phyloP scores from a whole-genome alignment of 2,329 filamentous ascomycete genomes.

The Diaporthe vexans region DNA sequence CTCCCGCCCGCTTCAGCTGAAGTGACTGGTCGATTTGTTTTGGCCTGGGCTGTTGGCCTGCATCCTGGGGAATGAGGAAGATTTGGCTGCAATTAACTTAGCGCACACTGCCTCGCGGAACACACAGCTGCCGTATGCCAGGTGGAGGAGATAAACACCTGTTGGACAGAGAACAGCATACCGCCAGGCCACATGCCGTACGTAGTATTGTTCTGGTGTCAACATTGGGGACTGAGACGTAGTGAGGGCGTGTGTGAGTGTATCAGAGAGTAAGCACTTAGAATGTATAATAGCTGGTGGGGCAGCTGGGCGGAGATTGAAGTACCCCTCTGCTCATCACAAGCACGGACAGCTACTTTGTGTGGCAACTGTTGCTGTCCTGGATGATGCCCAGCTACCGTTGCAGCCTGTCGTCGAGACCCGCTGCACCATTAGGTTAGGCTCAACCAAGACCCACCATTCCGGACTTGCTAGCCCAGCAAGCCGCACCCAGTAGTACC shows the following conservation, averaged over 20 bases:
- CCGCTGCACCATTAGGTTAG: not conserved
- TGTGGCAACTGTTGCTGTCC: too few relatives aligned
- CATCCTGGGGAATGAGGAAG: not conserved
- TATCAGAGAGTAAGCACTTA: too few relatives aligned
- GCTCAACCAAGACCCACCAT: conserved; percentile 5
- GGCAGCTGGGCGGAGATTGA: conserved; percentile 26
- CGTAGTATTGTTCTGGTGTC: not conserved
- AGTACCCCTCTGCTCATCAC: conserved; percentile 11
- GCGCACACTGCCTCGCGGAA: conserved; percentile 11
- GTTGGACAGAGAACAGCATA: too few relatives aligned
- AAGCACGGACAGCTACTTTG: not conserved
- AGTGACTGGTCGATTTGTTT: conserved; percentile 13
- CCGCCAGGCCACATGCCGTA: not conserved
- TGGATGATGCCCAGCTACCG: conserved; percentile 12
- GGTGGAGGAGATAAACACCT: too few relatives aligned
- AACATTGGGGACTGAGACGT: conserved; percentile 1
- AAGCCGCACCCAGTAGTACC: not conserved
- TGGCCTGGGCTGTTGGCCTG: not conserved
- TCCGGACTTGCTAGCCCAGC: not conserved
- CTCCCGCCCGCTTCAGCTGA: conserved; percentile 32
- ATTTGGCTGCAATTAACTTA: not conserved
- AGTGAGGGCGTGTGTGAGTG: too few relatives aligned
- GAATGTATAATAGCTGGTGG: conserved; percentile 12
- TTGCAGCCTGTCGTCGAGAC: not conserved
- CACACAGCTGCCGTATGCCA: not conserved